Conservation (phyloP, 2,329 filamentous ascomycete species). For the Aspergillus ochraceoroseus region DNA sequence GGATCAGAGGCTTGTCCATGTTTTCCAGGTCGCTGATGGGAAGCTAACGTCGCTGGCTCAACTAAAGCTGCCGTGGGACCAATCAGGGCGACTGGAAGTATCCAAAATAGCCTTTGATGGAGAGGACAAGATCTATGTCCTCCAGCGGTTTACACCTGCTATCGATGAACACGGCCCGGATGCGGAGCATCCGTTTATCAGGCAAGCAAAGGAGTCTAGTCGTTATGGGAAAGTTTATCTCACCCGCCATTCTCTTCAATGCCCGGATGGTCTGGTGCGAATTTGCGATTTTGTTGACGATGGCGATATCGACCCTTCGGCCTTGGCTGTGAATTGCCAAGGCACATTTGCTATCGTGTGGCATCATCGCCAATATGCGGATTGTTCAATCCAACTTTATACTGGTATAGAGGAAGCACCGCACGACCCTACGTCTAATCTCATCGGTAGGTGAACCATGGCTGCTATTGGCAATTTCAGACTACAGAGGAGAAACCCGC, state of each 20-base stretch:
- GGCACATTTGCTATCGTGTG: constrained; percentile 38
- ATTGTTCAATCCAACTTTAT: constrained; percentile 33
- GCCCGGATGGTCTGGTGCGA: constrained; percentile 13
- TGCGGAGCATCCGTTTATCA: constrained; percentile 31
- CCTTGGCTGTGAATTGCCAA: constrained; percentile 24
- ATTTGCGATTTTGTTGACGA: constrained; percentile 31
- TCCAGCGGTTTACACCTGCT: constrained; percentile 33
- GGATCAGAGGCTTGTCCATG: constrained; percentile 26
- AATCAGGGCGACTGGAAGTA: constrained; percentile 29
- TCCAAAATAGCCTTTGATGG: constrained; percentile 30
- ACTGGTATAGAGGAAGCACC: constrained; percentile 11
- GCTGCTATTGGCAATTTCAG: no score
- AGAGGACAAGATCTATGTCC: constrained; percentile 25
- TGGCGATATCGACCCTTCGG: constrained; percentile 28
- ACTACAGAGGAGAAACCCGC: no score
- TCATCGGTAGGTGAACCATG: constrained; percentile 25
- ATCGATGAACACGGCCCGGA: constrained; percentile 20
- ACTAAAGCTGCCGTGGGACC: constrained; percentile 23
- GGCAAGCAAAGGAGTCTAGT: constrained; percentile 27
- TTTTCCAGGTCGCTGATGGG: constrained; percentile 25
- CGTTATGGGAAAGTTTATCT: constrained; percentile 26
- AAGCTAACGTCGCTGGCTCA: constrained; percentile 15
- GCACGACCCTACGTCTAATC: constrained; percentile 5
- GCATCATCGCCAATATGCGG: constrained; percentile 25
- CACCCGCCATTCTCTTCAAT: constrained; percentile 25